phyloP scores from a whole-genome alignment of 768 basidiomycete genomes.

The Leccinellum rugosiceps region DNA sequence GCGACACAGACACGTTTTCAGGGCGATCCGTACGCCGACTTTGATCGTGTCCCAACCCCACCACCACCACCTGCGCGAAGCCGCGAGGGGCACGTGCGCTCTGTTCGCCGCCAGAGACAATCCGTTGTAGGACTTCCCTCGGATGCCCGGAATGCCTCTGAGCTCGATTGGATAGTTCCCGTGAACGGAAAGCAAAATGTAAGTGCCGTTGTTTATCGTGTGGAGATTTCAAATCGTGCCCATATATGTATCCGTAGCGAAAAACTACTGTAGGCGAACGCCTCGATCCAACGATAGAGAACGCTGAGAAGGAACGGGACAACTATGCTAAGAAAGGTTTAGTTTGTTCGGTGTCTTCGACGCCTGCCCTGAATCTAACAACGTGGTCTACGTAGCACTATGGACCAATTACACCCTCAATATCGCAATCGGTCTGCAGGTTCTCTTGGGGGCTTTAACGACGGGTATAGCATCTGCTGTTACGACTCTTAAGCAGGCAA shows the following conservation, averaged over 20 bases:
- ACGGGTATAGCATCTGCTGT: constrained; percentile 58
- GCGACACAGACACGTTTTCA: not conserved
- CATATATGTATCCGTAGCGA: constrained; percentile 12
- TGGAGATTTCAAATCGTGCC: not conserved
- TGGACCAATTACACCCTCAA: constrained; percentile 35
- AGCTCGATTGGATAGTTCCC: constrained; percentile 28
- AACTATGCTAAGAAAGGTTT: constrained; percentile 48
- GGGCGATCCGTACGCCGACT: constrained; percentile 5
- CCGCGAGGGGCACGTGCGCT: constrained; percentile 16
- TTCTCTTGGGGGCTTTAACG: constrained; percentile 62
- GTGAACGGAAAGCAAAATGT: constrained; percentile 19
- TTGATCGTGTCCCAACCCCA: constrained; percentile 8
- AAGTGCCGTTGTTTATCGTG: not conserved
- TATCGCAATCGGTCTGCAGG: constrained; percentile 58
- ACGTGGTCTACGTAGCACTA: constrained; percentile 24
- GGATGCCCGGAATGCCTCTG: not conserved
- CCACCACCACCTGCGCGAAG: constrained; percentile 8
- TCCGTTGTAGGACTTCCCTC: not conserved
- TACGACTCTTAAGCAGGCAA: constrained; percentile 39
- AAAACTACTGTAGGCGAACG: constrained; percentile 52
- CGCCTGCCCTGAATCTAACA: not conserved
- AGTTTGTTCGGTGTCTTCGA: not conserved
- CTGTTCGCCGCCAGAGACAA: constrained; percentile 7
- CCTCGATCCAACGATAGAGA: constrained; percentile 49
- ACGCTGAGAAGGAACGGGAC: constrained; percentile 44